Conservation (phyloP, 2,329 filamentous ascomycete species). For the Rutstroemia sp. region DNA sequence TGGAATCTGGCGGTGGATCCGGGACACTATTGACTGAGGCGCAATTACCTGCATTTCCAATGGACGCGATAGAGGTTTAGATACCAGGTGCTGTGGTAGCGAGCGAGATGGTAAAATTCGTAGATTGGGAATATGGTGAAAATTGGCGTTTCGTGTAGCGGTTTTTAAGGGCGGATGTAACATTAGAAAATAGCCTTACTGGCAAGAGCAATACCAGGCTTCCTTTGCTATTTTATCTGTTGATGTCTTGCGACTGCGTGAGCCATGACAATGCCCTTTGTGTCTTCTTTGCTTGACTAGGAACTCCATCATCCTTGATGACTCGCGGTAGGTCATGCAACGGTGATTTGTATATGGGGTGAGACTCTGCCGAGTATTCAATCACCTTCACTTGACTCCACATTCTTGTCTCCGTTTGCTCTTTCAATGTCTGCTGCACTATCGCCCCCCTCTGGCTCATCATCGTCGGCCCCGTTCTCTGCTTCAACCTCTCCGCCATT, state of each 20-base stretch:
- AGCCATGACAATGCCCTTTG: no score
- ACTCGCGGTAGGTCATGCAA: no score
- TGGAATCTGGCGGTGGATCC: slow-evolving; percentile 11
- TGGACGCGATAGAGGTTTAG: slow-evolving; percentile 18
- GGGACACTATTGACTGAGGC: neutral
- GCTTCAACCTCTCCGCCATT: slow-evolving; percentile 19
- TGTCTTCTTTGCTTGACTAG: no score
- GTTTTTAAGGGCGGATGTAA: slow-evolving; percentile 5
- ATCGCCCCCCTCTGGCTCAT: neutral
- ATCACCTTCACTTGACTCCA: neutral
- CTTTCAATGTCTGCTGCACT: slow-evolving; percentile 6
- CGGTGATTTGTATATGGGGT: neutral
- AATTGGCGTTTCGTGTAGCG: slow-evolving; percentile 11
- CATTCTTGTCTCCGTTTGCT: neutral
- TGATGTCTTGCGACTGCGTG: neutral
- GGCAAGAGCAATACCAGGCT: neutral
- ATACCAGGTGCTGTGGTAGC: neutral
- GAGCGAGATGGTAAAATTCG: neutral
- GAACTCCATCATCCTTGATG: no score
- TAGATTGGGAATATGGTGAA: neutral
- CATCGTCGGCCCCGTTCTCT: neutral
- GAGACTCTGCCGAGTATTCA: neutral
- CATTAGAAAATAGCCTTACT: slow-evolving; percentile 1
- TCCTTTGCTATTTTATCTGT: neutral
- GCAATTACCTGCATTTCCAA: slow-evolving; percentile 15